Percentiles rank a stretch among this genome's conserved stretches.
phyloP scores from a whole-genome alignment of 2,329 filamentous ascomycete species.

The Penicillium polonicum region DNA sequence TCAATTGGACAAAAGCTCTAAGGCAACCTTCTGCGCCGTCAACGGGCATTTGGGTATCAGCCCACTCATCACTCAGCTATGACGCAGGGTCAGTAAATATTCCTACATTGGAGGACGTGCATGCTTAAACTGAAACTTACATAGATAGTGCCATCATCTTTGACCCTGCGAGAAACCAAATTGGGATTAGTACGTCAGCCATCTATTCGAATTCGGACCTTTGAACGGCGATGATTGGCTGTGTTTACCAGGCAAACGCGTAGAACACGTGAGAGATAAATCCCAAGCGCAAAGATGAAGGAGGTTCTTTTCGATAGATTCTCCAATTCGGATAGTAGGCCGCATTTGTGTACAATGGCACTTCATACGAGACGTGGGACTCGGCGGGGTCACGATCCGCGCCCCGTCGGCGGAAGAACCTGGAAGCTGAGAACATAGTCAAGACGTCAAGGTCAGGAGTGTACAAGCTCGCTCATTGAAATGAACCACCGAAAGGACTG shows the following conservation, averaged over 20 bases:
- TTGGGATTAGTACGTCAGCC: conserved; percentile 25
- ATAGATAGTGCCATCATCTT: conserved; percentile 70
- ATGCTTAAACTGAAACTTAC: conserved; percentile 51
- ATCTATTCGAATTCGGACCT: conserved; percentile 11
- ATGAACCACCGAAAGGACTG: not conserved
- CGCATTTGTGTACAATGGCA: conserved; percentile 59
- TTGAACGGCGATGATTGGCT: conserved; percentile 18
- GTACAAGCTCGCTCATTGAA: not conserved
- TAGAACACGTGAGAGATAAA: conserved; percentile 82
- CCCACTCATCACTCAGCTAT: conserved; percentile 76
- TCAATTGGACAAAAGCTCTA: conserved; percentile 70
- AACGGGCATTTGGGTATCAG: conserved; percentile 69
- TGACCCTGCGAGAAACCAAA: conserved; percentile 53
- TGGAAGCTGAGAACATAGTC: conserved; percentile 22
- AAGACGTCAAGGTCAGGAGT: not conserved
- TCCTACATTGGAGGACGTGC: not conserved
- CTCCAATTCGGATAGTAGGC: conserved; percentile 82
- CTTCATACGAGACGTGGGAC: conserved; percentile 31
- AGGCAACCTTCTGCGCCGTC: conserved; percentile 71
- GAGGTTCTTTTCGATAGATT: conserved; percentile 70
- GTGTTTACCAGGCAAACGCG: conserved; percentile 65
- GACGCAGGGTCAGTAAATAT: conserved; percentile 2
- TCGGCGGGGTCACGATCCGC: conserved; percentile 18
- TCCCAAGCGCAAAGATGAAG: conserved; percentile 69
- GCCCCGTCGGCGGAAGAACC: conserved; percentile 20